Evolutionary conservation across 1,284 basidiomycete species (phyloP).

Genomic region (Cerrena zonata): DNA sequence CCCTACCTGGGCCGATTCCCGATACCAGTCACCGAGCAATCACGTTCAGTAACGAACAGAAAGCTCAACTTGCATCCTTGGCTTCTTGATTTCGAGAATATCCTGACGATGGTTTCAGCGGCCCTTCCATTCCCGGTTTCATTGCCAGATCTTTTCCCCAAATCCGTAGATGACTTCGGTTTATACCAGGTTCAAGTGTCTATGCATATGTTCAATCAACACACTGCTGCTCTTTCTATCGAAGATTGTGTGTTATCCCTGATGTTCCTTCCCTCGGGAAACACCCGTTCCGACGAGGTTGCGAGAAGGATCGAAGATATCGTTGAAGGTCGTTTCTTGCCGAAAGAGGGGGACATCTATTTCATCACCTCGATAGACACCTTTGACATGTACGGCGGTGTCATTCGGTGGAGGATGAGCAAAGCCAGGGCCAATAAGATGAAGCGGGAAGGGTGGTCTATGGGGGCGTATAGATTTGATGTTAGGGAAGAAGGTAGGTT

Average conservation of each 20-base stretch:
- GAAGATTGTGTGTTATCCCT: not conserved
- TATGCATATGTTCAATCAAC: too few species aligned
- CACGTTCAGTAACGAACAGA: constrained; percentile 13
- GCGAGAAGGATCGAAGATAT: not conserved
- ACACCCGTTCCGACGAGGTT: not conserved
- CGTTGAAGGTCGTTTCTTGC: constrained; percentile 6
- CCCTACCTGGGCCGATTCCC: constrained; percentile 17
- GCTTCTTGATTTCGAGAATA: constrained; percentile 24
- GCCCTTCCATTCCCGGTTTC: constrained; percentile 25
- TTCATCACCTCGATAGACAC: constrained; percentile 7
- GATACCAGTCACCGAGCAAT: constrained; percentile 22
- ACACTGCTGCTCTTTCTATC: not conserved
- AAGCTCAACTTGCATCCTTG: constrained; percentile 24
- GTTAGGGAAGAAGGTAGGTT: too few species aligned
- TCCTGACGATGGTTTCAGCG: constrained; percentile 19
- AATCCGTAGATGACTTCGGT: constrained; percentile 22
- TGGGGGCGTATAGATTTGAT: too few species aligned
- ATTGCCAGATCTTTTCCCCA: constrained; percentile 17
- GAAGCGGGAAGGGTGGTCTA: too few species aligned
- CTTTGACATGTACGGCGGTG: not conserved
- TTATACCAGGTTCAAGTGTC: constrained; percentile 15
- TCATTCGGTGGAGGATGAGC: constrained; percentile 23
- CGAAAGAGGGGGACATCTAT: constrained; percentile 8
- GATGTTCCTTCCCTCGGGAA: constrained; percentile 2
- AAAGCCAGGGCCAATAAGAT: too few species aligned